phyloP scores from a whole-genome alignment of 257 asterid species.

The Solanum ahanhuiri region DNA sequence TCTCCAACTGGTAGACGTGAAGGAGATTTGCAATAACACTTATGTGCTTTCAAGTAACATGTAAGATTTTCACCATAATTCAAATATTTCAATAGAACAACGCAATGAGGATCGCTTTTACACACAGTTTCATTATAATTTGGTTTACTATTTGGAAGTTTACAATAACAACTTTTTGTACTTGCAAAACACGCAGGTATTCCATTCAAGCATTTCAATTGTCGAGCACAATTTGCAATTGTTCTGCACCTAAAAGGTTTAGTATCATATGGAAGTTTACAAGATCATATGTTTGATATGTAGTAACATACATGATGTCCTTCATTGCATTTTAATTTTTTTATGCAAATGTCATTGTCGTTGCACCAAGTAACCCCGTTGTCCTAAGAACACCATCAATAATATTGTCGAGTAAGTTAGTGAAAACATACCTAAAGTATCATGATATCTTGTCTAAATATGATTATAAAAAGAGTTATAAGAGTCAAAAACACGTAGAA shows the following conservation, averaged over 20 bases:
- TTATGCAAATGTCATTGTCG: not conserved
- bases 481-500: not conserved
- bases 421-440: not conserved
- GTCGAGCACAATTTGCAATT: not conserved
- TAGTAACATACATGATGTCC: not conserved
- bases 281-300: not conserved
- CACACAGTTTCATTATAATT: not conserved
- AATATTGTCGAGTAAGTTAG: not conserved
- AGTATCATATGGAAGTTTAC: not conserved
- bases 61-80: not conserved
- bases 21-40: not conserved
- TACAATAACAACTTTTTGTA: not conserved
- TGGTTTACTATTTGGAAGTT: not conserved
- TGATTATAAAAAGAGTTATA: too few relatives aligned
- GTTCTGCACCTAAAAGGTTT: not conserved
- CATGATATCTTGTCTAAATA: too few relatives aligned
- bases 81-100: not conserved
- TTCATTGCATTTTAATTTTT: too few relatives aligned
- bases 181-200: not conserved
- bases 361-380: not conserved
- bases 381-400: not conserved
- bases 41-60: not conserved
- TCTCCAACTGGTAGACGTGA: not conserved
- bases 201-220: not conserved
- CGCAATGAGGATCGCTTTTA: not conserved